These are phyloP conservation scores for Xylaria sp. DNA, from an alignment of 495 filamentous ascomycete species.

Conservation along the genomic window DNA sequence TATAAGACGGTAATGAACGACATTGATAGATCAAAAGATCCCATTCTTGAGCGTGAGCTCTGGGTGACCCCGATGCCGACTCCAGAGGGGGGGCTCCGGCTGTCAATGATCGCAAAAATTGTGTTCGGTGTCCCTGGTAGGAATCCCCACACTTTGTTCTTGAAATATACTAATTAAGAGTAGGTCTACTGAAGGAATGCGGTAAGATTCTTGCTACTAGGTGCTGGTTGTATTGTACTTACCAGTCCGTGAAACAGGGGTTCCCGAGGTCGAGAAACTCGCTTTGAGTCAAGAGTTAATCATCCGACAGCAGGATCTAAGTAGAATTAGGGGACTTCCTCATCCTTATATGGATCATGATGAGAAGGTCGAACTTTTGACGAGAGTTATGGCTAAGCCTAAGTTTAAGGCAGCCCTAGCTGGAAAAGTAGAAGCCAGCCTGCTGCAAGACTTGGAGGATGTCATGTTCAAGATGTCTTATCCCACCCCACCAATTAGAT, in stretches of 20 bases:
- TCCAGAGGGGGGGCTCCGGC: constrained; percentile 14
- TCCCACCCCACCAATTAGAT: constrained; percentile 28
- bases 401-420: constrained; percentile 25
- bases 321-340: constrained; percentile 12
- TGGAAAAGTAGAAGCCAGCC: constrained; percentile 6
- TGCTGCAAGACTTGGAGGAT: constrained; percentile 28
- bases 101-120: background rate
- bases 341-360: constrained; percentile 22
- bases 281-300: background rate
- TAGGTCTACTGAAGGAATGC: constrained; percentile 8
- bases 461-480: constrained; percentile 38
- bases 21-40: constrained; percentile 9
- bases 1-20: constrained; percentile 23
- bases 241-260: background rate
- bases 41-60: background rate
- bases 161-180: background rate
- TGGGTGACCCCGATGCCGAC: background rate
- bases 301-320: background rate
- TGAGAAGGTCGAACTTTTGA: constrained; percentile 28
- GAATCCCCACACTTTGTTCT: background rate
- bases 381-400: constrained; percentile 27
- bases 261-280: constrained; percentile 10
- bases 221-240: background rate
- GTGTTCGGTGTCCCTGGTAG: constrained; percentile 12
- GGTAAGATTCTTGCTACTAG: background rate